A percentile compares a stretch with the other conserved stretches of the same genome.
phyloP scores from a whole-genome alignment of 768 basidiomycete genomes.

The Amanita fuliginea region DNA sequence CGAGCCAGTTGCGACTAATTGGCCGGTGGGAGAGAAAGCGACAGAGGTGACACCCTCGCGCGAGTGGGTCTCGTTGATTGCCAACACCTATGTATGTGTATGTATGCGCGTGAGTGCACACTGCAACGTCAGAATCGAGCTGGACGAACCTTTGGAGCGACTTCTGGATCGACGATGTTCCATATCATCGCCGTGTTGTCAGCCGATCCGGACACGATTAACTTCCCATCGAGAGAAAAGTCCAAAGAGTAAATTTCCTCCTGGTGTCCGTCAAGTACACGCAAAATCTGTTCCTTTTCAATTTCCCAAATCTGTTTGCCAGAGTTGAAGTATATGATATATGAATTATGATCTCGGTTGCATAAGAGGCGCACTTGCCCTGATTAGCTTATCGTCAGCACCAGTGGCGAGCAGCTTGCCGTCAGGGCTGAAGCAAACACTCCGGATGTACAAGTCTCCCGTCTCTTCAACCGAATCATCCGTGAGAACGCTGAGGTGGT shows the following conservation, averaged over 20 bases:
- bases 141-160: constrained; percentile 25
- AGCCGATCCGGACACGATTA: constrained; percentile 85
- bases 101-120: too few relatives aligned
- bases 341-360: constrained; percentile 12
- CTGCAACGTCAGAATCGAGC: constrained; percentile 53
- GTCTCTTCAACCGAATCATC: constrained; percentile 17
- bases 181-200: constrained; percentile 42
- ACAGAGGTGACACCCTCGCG: constrained; percentile 68
- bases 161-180: constrained; percentile 24
- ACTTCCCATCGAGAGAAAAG: constrained; percentile 76
- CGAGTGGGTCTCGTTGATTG: constrained; percentile 42
- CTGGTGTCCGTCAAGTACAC: constrained; percentile 78
- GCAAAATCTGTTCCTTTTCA: constrained; percentile 63
- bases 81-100: constrained; percentile 47
- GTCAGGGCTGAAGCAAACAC: constrained; percentile 82
- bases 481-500: constrained; percentile 14
- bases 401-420: constrained; percentile 87
- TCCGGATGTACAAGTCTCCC: constrained; percentile 35
- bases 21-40: constrained; percentile 67
- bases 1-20: constrained; percentile 53
- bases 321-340: too few relatives aligned
- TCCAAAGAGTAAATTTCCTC: constrained; percentile 93
- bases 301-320: constrained; percentile 84
- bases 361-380: constrained; percentile 37
- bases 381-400: constrained; percentile 82